Base-by-base conservation (phyloP, 257 asterid genomes). In the Solanum chilense region DNA sequence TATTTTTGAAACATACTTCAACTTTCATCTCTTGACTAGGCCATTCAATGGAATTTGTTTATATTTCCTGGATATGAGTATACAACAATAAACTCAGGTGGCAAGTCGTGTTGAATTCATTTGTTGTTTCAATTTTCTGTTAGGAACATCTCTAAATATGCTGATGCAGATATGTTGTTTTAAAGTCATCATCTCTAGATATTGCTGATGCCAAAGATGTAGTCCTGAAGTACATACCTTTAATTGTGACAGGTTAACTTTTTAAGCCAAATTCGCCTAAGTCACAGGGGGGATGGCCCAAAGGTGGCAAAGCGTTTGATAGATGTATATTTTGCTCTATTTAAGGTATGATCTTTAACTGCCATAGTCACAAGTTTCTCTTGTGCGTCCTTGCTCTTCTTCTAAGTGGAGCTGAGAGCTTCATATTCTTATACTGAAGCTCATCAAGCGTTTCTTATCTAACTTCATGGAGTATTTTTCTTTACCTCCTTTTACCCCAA, bases 261-360 rank as follows among this genome's bases (percentile, higher is more conserved):
- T 86, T 89, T 97, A 90, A 95, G 90, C 90, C 98, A 97, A 91
- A 91, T 97, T 87, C 96, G 95, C 83, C 90, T 96, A 94, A 91
- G 97, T 92, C 95, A 93, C 95, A 94, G 88, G 89, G 98, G 96
- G 85, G 98, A 97, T 92, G 99, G 99, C 23, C 98, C 98, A 39
- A 97, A 91, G 92, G 95, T 95, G 58, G 99, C 99, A 83, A 97
- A 96, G 83, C 96, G 95, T 82, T 88, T 97, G 93, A 91, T 97
- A 86, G 99, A 96, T 91, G 94, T 96, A 64, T 96, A 96, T 88
- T 97, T 97, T 93, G 98, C 97, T 81, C 94, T 97, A 73, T 97
- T 96, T 92, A 97, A 97, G 99, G 99, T 96, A 91, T 86, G 74
- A 35, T 18, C 35, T 45, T 21, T 78, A 69, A 56, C 88, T 71